Evolutionary conservation across 768 basidiomycete species (phyloP).

Genomic region (Auricularia cornea): DNA sequence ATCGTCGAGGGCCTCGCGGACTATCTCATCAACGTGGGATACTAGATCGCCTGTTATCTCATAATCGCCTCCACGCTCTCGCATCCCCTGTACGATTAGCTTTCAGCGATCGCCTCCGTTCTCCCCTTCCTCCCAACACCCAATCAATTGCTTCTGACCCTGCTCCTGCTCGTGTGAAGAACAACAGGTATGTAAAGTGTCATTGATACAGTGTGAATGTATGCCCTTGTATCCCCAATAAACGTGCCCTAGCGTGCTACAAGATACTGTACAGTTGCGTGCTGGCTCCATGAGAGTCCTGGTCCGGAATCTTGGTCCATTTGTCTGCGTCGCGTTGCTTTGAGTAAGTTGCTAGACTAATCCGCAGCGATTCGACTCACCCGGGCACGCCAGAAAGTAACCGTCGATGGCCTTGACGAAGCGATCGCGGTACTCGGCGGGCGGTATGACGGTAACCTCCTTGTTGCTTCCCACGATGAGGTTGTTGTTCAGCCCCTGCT

Average conservation of each 20-base stretch:
- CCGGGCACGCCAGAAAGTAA: slow-evolving; percentile 73
- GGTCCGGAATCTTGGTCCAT: slow-evolving; percentile 1
- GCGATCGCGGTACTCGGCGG: slow-evolving; percentile 69
- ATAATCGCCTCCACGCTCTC: not conserved
- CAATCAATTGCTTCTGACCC: not conserved
- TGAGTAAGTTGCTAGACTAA: not conserved
- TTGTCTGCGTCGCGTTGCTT: not conserved
- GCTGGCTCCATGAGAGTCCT: not conserved
- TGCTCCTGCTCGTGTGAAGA: too few species aligned
- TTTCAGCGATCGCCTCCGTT: not conserved
- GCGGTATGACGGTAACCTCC: slow-evolving; percentile 74
- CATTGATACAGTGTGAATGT: too few species aligned
- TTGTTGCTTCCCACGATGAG: slow-evolving; percentile 30
- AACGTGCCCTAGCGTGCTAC: not conserved
- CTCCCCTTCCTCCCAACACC: not conserved
- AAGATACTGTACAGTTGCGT: not conserved
- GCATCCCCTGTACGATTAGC: not conserved
- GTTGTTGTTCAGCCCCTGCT: slow-evolving; percentile 51
- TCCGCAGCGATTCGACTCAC: slow-evolving; percentile 24
- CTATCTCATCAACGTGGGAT: slow-evolving; percentile 56
- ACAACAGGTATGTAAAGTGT: too few species aligned
- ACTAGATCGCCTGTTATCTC: slow-evolving; percentile 23
- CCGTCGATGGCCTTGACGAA: slow-evolving; percentile 63
- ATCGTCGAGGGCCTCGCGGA: slow-evolving; percentile 66
- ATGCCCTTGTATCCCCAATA: too few species aligned